Percentiles rank a stretch among this genome's conserved stretches.
Conservation (phyloP, 352 stramenopile species). For the Pythium rishiriense region DNA sequence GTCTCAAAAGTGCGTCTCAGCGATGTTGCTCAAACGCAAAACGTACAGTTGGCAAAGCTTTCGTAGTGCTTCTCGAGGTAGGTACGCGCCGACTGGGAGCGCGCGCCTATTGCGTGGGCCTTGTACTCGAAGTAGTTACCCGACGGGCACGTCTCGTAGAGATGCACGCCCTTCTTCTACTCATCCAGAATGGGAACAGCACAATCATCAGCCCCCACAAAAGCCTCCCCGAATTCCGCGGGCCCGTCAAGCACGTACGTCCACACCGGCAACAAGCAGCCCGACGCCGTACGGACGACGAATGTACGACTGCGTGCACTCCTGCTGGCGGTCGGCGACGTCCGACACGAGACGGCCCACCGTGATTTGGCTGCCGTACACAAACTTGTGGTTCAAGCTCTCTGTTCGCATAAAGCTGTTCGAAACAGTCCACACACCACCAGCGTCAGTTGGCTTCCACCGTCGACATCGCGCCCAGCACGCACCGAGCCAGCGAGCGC, state of each 20-base stretch:
- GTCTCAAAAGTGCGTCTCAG: too few relatives aligned
- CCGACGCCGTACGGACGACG: constrained; percentile 98
- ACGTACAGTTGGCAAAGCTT: constrained; percentile 86
- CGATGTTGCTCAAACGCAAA: too few relatives aligned
- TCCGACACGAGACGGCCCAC: constrained; percentile 94
- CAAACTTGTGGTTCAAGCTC: constrained; percentile 99
- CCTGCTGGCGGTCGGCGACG: constrained; percentile 98
- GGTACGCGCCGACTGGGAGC: constrained; percentile 96
- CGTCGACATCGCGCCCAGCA: background rate
- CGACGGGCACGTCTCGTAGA: constrained; percentile 98
- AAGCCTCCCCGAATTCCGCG: background rate
- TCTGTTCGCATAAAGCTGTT: constrained; percentile 96
- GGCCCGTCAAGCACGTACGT: constrained; percentile 45
- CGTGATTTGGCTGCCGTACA: constrained; percentile 96
- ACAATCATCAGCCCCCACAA: background rate
- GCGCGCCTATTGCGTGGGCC: constrained; percentile 96
- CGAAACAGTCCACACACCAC: background rate
- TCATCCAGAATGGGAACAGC: background rate
- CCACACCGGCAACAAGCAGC: constrained; percentile 92
- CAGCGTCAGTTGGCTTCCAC: background rate
- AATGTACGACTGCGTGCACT: constrained; percentile 99
- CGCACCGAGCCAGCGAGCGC: constrained; percentile 87
- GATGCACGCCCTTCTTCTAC: constrained; percentile 96
- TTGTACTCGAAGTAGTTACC: constrained; percentile 99
- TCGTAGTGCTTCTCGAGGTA: constrained; percentile 99